Evolutionary conservation across 1,139 yeast species (phyloP).

Genomic region (Suhomyces panamericanus): DNA sequence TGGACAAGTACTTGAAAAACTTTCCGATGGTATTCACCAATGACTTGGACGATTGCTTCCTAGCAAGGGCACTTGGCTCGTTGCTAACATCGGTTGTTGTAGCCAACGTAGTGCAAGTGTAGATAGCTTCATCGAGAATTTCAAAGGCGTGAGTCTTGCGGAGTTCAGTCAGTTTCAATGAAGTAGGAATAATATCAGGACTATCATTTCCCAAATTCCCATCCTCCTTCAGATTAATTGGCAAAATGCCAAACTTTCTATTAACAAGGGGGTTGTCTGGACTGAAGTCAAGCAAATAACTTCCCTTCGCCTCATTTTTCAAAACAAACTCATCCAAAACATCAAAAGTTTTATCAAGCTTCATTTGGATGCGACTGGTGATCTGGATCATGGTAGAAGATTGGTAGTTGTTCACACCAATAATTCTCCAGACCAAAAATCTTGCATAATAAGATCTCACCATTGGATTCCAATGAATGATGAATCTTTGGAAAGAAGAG

Average conservation of each 20-base stretch:
- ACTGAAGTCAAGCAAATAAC: constrained; percentile 25
- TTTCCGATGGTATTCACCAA: constrained; percentile 40
- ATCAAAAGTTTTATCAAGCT: constrained; percentile 27
- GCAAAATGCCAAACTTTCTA: constrained; percentile 48
- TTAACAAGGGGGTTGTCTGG: constrained; percentile 56
- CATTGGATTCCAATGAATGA: constrained; percentile 80
- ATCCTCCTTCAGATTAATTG: constrained; percentile 34
- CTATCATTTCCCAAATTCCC: constrained; percentile 18
- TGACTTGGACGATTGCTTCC: constrained; percentile 23
- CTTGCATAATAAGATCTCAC: constrained; percentile 70
- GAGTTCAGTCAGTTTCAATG: constrained; percentile 34
- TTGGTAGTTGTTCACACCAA: constrained; percentile 50
- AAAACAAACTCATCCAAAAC: constrained; percentile 20
- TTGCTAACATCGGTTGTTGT: constrained; percentile 14
- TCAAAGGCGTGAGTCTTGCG: constrained; percentile 66
- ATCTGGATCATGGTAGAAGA: constrained; percentile 35
- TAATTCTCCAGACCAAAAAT: constrained; percentile 65
- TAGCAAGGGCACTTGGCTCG: constrained; percentile 4
- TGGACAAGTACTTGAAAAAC: constrained; percentile 37
- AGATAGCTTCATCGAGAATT: constrained; percentile 74
- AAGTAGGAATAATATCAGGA: constrained; percentile 15
- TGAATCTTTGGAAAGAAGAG: constrained; percentile 52
- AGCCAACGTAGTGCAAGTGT: constrained; percentile 50
- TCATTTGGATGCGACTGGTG: constrained; percentile 32
- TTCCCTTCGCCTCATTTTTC: constrained; percentile 9